Percentiles rank a stretch among this genome's conserved stretches.
phyloP scores from a whole-genome alignment of 495 filamentous ascomycete genomes.

The Chaetomium fimeti region DNA sequence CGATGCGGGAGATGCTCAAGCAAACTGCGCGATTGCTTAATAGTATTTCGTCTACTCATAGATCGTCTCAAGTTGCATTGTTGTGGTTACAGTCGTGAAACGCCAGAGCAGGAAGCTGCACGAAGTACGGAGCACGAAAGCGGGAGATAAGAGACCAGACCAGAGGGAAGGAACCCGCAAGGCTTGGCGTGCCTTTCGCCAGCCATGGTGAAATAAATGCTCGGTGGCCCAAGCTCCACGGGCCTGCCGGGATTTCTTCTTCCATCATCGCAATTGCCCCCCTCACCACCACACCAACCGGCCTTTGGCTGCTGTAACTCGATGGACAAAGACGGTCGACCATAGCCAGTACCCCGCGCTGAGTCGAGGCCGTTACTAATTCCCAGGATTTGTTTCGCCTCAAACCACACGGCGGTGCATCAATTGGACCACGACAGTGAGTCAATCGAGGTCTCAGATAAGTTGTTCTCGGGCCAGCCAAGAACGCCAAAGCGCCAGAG shows the following conservation, averaged over 20 bases:
- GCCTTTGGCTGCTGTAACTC: not conserved
- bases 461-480: too few species aligned
- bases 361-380: not conserved
- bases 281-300: conserved; percentile 2
- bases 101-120: not conserved
- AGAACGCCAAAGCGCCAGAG: too few species aligned
- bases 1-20: not conserved
- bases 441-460: not conserved
- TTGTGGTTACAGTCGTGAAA: not conserved
- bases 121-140: not conserved
- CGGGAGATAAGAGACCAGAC: not conserved
- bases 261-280: not conserved
- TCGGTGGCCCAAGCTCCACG: conserved; percentile 30
- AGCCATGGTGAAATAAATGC: conserved; percentile 17
- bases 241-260: conserved; percentile 4
- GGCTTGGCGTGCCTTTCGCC: not conserved
- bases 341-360: not conserved
- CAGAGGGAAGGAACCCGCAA: too few species aligned
- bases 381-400: not conserved
- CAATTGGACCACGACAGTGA: not conserved
- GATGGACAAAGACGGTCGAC: conserved; percentile 17
- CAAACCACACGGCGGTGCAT: not conserved
- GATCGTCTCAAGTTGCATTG: not conserved
- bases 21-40: not conserved
- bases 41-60: not conserved